These are phyloP conservation scores for Verticillium klebahnii DNA, from an alignment of 2,329 filamentous ascomycete genomes.

Conservation along the genomic window DNA sequence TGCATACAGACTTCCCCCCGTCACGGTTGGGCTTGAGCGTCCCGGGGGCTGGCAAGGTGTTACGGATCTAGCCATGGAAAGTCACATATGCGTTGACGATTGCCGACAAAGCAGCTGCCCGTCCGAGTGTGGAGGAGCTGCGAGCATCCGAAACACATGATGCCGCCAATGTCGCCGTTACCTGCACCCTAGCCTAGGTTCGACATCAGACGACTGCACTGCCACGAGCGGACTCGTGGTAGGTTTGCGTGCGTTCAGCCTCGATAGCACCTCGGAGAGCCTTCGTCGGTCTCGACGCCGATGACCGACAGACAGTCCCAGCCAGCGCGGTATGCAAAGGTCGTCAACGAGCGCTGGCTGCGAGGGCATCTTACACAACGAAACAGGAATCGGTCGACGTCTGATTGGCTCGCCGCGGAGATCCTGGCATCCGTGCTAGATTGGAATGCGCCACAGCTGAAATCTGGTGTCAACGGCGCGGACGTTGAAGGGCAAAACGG, in stretches of 20 bases:
- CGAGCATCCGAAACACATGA: constrained; percentile 5
- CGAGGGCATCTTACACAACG: background rate
- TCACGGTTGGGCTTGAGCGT: constrained; percentile 3
- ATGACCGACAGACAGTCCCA: background rate
- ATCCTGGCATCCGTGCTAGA: constrained; percentile 21
- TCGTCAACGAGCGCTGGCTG: background rate
- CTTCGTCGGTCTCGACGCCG: background rate
- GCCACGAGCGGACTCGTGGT: background rate
- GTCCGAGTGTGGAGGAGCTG: constrained; percentile 5
- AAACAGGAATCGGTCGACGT: background rate
- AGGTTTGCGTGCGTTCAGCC: background rate
- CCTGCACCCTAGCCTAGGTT: background rate
- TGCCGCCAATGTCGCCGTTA: background rate
- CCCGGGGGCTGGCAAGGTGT: constrained; percentile 14
- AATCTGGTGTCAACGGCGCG: constrained; percentile 13
- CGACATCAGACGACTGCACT: background rate
- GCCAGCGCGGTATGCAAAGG: background rate
- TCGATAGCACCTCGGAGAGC: background rate
- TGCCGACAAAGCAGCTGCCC: constrained; percentile 16
- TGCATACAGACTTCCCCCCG: background rate
- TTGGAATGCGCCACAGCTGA: constrained; percentile 32
- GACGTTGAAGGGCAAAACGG: background rate
- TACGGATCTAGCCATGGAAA: constrained; percentile 23
- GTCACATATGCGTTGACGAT: constrained; percentile 23
- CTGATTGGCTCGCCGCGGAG: constrained; percentile 22